Base-by-base conservation (phyloP, 306 rosid species). In the Acacia melanoxylon region DNA sequence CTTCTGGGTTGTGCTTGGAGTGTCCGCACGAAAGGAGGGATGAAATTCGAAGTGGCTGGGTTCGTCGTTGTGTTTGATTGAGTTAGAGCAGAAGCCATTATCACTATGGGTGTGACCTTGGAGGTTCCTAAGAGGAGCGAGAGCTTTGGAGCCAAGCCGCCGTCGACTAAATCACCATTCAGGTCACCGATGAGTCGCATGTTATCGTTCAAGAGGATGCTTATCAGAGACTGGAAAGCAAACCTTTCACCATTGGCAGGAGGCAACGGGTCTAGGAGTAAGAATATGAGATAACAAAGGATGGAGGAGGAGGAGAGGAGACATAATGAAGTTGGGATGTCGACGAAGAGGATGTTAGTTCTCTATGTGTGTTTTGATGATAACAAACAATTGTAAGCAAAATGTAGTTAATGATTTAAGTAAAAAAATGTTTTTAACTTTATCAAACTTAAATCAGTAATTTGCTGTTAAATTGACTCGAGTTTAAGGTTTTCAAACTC, bases 131-230 rank as follows among this genome's bases (percentile, higher is more conserved):
- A 85, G 72, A 72, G 94, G 82, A 78, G 46, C 72, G 87, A 80
- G 85, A 68, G 61, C 66, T 86, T 89, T 1, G 78, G 78, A 27
- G 62, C 74, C 74, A 92, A 88, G 45, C 88, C 93, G 68, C 88
- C 91, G 44, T 72, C 89, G 20, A 73, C 82, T 58, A 89, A 79
- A 83, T 61, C 92, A 44, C 75, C 93, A 74, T 87, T 84, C 54
- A 73, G 90, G 22, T 91, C 97, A 10, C 97, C 98, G 70, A 84
- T 91, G 89, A 91, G 93, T 65, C 90, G 97, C 0, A 90, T 93
- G 95, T 7, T 86, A 77, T 95, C 98, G 72, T 86, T 95, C 14
- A 91, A 78, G 83, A 87, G 94, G 66, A 94, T 94, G 0, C 85
- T 94, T 8, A 85, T 94, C 65, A 85, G 91, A 75, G 94, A 95